Evolutionary conservation across 371 early-diverging fungal genomes (phyloP).

Genomic region (Funneliformis caledonium): DNA sequence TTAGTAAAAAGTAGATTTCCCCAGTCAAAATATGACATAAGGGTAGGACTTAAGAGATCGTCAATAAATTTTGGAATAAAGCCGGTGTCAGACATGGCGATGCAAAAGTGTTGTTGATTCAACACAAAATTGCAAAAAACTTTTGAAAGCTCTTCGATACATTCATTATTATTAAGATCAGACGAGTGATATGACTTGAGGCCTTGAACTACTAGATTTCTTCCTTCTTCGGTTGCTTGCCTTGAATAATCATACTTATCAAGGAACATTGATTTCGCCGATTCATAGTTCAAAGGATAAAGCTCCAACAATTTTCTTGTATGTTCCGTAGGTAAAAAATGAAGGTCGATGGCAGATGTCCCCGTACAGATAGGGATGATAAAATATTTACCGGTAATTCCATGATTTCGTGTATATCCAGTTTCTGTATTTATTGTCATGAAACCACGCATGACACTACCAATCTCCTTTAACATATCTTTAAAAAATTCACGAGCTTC

Average conservation of each 20-base stretch:
- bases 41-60: constrained; percentile 22
- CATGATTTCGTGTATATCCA: too few species aligned
- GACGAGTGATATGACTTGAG: constrained; percentile 27
- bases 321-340: constrained; percentile 26
- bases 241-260: constrained; percentile 26
- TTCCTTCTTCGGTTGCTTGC: constrained; percentile 30
- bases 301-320: background rate
- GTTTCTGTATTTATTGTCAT: background rate
- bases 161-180: constrained; percentile 28
- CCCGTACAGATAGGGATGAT: constrained; percentile 28
- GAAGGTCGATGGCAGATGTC: constrained; percentile 23
- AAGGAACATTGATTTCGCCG: constrained; percentile 31
- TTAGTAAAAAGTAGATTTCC: constrained; percentile 30
- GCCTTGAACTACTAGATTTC: constrained; percentile 25
- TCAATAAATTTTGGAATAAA: constrained; percentile 35
- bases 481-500: background rate
- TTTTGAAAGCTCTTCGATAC: constrained; percentile 26
- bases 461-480: constrained; percentile 6
- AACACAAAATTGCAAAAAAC: constrained; percentile 26
- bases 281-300: constrained; percentile 4
- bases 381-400: too few species aligned
- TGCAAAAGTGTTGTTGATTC: constrained; percentile 31
- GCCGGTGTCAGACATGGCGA: constrained; percentile 32
- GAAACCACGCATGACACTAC: constrained; percentile 23
- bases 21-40: constrained; percentile 30